These are phyloP conservation scores for Nyssa sinensis DNA, from an alignment of 148 eudicot species.

Conservation along the genomic window DNA sequence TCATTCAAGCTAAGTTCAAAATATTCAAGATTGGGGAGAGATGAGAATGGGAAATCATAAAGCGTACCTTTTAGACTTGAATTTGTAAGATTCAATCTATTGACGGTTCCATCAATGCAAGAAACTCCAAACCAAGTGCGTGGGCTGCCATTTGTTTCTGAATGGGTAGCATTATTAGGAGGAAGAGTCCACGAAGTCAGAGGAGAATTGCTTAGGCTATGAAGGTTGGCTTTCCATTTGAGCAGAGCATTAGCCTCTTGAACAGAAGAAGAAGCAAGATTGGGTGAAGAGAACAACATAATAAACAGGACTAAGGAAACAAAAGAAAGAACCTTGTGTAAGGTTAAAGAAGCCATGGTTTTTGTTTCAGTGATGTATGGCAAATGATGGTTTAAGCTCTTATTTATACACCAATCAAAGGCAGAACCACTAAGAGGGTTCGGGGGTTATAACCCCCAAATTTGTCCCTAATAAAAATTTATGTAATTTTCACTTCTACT, in stretches of 20 bases:
- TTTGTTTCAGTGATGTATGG: background rate
- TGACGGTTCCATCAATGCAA: slow-evolving; percentile 33
- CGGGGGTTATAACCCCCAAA: no score
- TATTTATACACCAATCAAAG: no score
- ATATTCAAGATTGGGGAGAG: slow-evolving; percentile 27
- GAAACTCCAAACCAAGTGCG: slow-evolving; percentile 46
- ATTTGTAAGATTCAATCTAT: slow-evolving; percentile 29
- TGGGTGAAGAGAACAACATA: background rate
- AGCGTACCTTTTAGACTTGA: slow-evolving; percentile 33
- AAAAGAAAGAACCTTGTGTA: no score
- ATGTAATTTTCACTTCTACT: no score
- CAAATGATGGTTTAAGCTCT: background rate
- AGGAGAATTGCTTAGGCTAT: slow-evolving; percentile 23
- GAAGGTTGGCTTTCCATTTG: slow-evolving; percentile 38
- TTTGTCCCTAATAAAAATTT: no score
- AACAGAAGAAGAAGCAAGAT: slow-evolving; percentile 8
- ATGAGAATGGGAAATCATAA: slow-evolving; percentile 28
- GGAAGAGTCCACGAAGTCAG: slow-evolving; percentile 37
- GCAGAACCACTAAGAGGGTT: no score
- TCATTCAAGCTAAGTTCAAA: slow-evolving; percentile 40
- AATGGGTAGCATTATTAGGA: background rate
- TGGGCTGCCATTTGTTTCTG: slow-evolving; percentile 8
- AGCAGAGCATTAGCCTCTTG: slow-evolving; percentile 40
- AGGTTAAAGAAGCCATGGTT: background rate
- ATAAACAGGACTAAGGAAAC: background rate